Percentiles rank a stretch among this genome's conserved stretches.
phyloP scores from a whole-genome alignment of 2,329 filamentous ascomycete genomes.

The Colletotrichum neosansevieriae region DNA sequence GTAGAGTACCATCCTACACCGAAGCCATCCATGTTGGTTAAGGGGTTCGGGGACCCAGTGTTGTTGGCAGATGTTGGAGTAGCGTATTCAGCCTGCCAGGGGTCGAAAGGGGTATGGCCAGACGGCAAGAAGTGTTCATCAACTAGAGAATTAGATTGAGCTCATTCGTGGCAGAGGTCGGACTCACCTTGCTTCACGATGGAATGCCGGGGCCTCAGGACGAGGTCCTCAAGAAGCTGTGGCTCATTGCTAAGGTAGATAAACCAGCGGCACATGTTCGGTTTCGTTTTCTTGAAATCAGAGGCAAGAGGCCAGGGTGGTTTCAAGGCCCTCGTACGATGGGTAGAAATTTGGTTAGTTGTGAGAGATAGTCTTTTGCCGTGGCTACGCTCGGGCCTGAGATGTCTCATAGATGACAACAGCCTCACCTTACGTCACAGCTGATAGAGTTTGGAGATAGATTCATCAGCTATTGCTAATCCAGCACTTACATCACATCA shows the following conservation, averaged over 20 bases:
- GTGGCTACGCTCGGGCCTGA: background rate
- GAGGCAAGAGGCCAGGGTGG: no score
- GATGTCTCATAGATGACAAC: background rate
- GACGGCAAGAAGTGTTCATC: constrained; percentile 32
- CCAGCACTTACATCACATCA: background rate
- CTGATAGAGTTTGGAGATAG: background rate
- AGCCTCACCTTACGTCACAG: background rate
- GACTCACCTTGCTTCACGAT: constrained; percentile 34
- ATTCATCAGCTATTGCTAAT: background rate
- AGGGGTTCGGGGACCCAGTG: constrained; percentile 24
- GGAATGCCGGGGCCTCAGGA: constrained; percentile 28
- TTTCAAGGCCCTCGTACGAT: no score
- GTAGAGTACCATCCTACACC: constrained; percentile 28
- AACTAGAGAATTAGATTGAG: background rate
- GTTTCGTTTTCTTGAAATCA: no score
- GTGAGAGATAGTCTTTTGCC: no score
- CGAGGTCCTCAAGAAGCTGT: constrained; percentile 29
- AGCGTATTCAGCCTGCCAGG: constrained; percentile 7
- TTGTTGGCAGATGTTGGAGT: constrained; percentile 25
- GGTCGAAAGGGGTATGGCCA: constrained; percentile 10
- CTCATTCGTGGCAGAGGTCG: no score
- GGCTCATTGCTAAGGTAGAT: constrained; percentile 32
- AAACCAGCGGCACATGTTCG: constrained; percentile 30
- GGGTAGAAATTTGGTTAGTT: no score
- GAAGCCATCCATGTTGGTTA: constrained; percentile 36